Conservation (phyloP, 2,329 filamentous ascomycete species). For the Parastagonospora nodorum region DNA sequence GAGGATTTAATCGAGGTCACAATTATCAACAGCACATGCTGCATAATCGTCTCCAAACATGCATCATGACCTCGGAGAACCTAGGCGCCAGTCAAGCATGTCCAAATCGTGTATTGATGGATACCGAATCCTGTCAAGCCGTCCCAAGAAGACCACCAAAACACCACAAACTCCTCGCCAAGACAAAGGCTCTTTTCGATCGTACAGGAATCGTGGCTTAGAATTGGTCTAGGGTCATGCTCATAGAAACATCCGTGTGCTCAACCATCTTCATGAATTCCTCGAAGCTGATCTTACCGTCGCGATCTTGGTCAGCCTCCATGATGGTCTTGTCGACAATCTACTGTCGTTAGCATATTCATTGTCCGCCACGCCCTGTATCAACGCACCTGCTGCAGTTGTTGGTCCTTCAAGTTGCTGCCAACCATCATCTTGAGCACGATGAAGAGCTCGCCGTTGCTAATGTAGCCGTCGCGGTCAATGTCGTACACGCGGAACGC, state of each 20-base stretch:
- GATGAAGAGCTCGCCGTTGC: slow-evolving; percentile 98
- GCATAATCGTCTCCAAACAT: not conserved
- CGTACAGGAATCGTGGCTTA: slow-evolving; percentile 21
- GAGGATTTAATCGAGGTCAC: no score
- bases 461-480: slow-evolving; percentile 97
- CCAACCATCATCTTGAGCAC: slow-evolving; percentile 99
- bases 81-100: not conserved
- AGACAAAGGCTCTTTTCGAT: slow-evolving; percentile 21
- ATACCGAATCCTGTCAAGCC: slow-evolving; percentile 33
- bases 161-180: slow-evolving; percentile 45
- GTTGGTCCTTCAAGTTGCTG: slow-evolving; percentile 97
- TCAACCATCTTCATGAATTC: slow-evolving; percentile 99
- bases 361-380: not conserved
- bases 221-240: slow-evolving; percentile 67
- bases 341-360: slow-evolving; percentile 44
- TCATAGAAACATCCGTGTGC: slow-evolving; percentile 77
- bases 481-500: slow-evolving; percentile 99
- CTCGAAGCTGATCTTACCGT: slow-evolving; percentile 98
- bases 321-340: slow-evolving; percentile 99
- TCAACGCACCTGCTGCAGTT: slow-evolving; percentile 75
- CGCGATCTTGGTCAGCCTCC: slow-evolving; percentile 94
- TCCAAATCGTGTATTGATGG: slow-evolving; percentile 30
- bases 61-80: not conserved
- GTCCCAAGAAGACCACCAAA: slow-evolving; percentile 17
- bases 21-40: not conserved